phyloP scores from a whole-genome alignment of 139 green algal species.

The Asterochloris sp. region DNA sequence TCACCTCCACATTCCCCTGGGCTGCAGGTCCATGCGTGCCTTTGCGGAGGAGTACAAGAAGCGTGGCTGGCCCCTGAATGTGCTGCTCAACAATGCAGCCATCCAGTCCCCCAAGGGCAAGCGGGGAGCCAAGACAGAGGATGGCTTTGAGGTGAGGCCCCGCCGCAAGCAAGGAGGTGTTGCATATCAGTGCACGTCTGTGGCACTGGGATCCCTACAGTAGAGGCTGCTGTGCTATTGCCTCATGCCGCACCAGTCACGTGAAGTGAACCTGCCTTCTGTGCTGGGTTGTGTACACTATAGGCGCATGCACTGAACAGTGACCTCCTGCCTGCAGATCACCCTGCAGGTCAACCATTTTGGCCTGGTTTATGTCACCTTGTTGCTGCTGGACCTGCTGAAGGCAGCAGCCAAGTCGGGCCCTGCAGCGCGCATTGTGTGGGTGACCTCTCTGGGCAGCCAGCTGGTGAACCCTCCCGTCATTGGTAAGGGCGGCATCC shows the following conservation, averaged over 20 bases:
- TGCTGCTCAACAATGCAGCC: constrained; percentile 36
- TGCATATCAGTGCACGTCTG: no score
- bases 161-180: no score
- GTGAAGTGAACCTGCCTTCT: no score
- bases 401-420: constrained; percentile 22
- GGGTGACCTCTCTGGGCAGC: constrained; percentile 30
- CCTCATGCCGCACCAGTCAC: no score
- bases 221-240: no score
- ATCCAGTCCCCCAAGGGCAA: constrained; percentile 29
- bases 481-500: constrained; percentile 1
- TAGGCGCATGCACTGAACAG: no score
- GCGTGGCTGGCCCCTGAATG: constrained; percentile 26
- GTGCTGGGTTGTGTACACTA: no score
- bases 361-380: constrained; percentile 34
- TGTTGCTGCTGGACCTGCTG: constrained; percentile 30
- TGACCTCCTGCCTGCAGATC: constrained; percentile 18
- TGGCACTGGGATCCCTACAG: no score
- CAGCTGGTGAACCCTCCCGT: constrained; percentile 38
- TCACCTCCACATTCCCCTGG: not conserved
- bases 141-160: constrained; percentile 28
- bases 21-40: constrained; percentile 23
- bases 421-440: constrained; percentile 26
- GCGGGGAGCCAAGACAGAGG: constrained; percentile 30
- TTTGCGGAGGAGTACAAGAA: constrained; percentile 33
- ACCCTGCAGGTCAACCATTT: constrained; percentile 34